Evolutionary conservation across 495 filamentous ascomycete species (phyloP), one percentile per base, ranked within the genome.

Genomic region (Podospora sp.): DNA sequence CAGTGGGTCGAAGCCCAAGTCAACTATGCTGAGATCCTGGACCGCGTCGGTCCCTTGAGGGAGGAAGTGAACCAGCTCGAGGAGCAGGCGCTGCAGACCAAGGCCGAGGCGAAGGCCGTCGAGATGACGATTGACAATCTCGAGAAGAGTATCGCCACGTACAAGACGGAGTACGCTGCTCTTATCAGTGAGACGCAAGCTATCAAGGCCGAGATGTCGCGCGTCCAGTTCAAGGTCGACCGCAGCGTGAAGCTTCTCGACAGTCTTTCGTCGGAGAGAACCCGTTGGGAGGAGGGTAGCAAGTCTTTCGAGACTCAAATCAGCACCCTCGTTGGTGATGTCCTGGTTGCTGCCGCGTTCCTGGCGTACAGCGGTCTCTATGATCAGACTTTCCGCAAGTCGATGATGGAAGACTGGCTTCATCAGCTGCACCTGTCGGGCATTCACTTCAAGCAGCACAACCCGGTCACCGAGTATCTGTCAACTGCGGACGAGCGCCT

Each of bases 1-100:
- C 92, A 97, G 77, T 99, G 95, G 95, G 94, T 97, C 25, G 88
- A 93, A 78, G 95, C 95, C 46, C 95, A 99, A 79, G 95, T 98
- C 72, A 93, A 92, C 72, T 99, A 96, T 76, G 97, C 95, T 20
- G 94, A 93, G 70, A 99, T 99, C 69, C 82, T 98, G 61, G 94
- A 98, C 74, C 90, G 93, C 24, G 92, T 99, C 69, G 95, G 96
- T 4, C 95, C 95, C 53, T 80, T 99, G 46, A 89, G 94, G 67
- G 92, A 95, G 57, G 96, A 99, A 76, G 96, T 98, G 18, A 84
- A 82, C 57, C 82, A 90, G 73, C 88, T 99, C 24, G 93, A 97
- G 76, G 90, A 95, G 49, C 87, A 92, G 73, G 93, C 94, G 26
- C 83, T 96, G 63, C 87, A 96, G 79, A 99, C 96, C 36, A 97